phyloP scores from a whole-genome alignment of 306 rosid genomes.

The Mimosa bimucronata region DNA sequence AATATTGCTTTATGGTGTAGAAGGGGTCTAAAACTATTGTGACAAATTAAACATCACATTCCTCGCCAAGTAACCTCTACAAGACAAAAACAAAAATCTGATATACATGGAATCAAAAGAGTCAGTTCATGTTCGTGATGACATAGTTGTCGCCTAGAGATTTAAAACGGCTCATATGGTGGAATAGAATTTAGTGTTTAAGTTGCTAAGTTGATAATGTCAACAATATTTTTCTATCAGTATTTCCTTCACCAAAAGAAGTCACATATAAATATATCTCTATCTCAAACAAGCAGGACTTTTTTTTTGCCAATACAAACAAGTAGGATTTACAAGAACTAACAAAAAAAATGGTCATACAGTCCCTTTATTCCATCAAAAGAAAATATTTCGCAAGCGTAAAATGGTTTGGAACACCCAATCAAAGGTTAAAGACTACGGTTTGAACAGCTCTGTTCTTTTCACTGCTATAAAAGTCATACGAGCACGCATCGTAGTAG shows the following conservation, averaged over 20 bases:
- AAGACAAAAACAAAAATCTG: no score
- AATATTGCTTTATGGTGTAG: no score
- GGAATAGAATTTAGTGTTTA: no score
- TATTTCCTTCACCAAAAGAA: neutral
- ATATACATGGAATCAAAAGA: no score
- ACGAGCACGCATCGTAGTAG: neutral
- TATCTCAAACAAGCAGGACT: conserved; percentile 16
- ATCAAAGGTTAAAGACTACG: neutral
- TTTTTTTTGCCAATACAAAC: no score
- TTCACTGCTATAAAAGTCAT: conserved; percentile 1
- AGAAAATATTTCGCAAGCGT: neutral
- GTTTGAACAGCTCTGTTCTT: conserved; percentile 4
- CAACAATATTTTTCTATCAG: neutral
- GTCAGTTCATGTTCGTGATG: no score
- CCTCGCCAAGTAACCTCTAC: no score
- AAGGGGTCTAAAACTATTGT: no score
- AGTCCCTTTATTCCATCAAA: neutral
- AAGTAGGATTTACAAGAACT: neutral
- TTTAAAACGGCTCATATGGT: no score
- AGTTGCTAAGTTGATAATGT: no score
- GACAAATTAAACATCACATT: no score
- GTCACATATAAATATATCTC: neutral
- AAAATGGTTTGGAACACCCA: conserved; percentile 10
- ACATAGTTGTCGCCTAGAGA: no score
- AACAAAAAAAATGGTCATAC: neutral